Evolutionary conservation across 1,284 basidiomycete species (phyloP), one percentile per base, ranked within the genome.

Genomic region (Ganoderma lucidum): DNA sequence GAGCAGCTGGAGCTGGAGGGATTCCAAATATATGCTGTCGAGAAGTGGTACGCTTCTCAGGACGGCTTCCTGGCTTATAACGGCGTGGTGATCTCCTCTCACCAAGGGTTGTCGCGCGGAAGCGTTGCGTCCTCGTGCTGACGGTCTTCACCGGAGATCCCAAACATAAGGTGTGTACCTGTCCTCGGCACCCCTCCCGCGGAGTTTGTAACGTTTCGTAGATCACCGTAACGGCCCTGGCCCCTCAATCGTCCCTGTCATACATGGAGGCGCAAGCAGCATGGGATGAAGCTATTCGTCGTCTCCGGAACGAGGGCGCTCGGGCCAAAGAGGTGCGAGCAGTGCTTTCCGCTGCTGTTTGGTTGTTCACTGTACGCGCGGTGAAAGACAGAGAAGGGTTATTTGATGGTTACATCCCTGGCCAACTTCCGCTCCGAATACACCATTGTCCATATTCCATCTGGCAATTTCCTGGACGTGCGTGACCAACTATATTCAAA

Each of bases 341-440:
- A 55, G 28, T 37, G 42, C 53, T 41, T 53, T 59, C 64, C 61
- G 32, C 55, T n/a, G 44, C n/a, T n/a, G 62, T 3, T 30, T 17
- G 14, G 55, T 48, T 58, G 23, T 45, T 56, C 23, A 56, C 3
- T 15, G 17, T 35, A 42, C 37, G 41, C 53, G 15, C 56, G 39
- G 61, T 63, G 30, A 72, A 72, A 92, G 87, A 93, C 88, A 28
- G 83, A 85, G n/a, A 81, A 89, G 66, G 93, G 93, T 53, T 81
- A 85, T 17, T 83, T 95, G 72, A 89, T 94, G 87, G 87, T 90
- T 65, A 95, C 93, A n/a, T 94, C 92, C 8, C 86, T 95, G 23
- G 91, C 91, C 56, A 90, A 93, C 80, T 95, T 95, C 78, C 91
- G 91, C 64, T 94, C 92, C 3, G 93, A 95, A 81, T 93, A 89